These are phyloP conservation scores for Neurospora sp. DNA, from an alignment of 495 filamentous ascomycete species.

Conservation along the genomic window DNA sequence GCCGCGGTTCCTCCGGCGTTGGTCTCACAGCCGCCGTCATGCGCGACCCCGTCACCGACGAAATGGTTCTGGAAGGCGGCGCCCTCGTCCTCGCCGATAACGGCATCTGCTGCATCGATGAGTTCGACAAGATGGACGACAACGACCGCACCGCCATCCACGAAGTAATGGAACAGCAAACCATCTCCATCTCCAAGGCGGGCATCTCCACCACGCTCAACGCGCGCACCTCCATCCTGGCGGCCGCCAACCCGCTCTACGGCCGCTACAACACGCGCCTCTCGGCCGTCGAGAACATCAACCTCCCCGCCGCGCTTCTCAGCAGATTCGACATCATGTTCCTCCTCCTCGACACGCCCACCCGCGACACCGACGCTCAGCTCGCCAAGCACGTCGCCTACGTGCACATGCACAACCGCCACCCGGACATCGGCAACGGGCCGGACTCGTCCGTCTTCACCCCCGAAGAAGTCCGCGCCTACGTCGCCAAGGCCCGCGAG, in stretches of 20 bases:
- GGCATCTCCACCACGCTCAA: constrained; percentile 95
- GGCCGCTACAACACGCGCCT: constrained; percentile 96
- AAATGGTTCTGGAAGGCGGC: constrained; percentile 97
- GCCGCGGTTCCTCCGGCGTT: constrained; percentile 89
- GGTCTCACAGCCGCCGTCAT: constrained; percentile 97
- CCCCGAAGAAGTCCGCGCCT: constrained; percentile 86
- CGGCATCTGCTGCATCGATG: constrained; percentile 98
- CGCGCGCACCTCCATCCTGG: constrained; percentile 93
- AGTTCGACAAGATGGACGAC: constrained; percentile 99
- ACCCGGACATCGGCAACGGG: constrained; percentile 60
- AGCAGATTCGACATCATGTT: constrained; percentile 72
- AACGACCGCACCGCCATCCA: constrained; percentile 93
- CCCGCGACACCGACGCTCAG: constrained; percentile 78
- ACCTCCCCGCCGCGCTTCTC: constrained; percentile 68
- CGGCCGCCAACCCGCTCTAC: constrained; percentile 93
- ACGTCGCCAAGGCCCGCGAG: constrained; percentile 83
- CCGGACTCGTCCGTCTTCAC: constrained; percentile 57
- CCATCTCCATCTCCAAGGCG: constrained; percentile 96
- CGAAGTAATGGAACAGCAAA: constrained; percentile 99
- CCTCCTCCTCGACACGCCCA: constrained; percentile 88
- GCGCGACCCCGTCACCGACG: constrained; percentile 95
- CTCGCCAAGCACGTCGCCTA: constrained; percentile 93
- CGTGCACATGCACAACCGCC: constrained; percentile 94
- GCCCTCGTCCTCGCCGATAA: constrained; percentile 94
- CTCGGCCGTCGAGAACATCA: constrained; percentile 97